A percentile compares a stretch with the other conserved stretches of the same genome.
These are phyloP conservation scores for Parietaria judaica DNA, from an alignment of 306 rosid species.

Conservation along the genomic window DNA sequence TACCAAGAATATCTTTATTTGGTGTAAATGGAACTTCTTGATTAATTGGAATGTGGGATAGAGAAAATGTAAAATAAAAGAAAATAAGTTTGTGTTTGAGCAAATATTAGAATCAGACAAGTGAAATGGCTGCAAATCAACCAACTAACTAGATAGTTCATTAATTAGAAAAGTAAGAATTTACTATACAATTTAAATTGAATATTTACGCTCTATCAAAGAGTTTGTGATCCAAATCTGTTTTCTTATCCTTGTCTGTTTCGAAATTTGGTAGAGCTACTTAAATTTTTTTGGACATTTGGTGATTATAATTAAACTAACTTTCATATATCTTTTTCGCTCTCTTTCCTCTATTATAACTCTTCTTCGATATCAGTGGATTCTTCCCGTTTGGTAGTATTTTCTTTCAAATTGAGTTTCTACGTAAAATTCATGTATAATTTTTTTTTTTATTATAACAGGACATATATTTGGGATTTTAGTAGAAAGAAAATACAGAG, in stretches of 20 bases:
- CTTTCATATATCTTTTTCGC: not conserved
- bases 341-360: not conserved
- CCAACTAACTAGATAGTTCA: no score
- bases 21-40: not conserved
- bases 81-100: not conserved
- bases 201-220: no score
- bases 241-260: not conserved
- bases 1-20: not conserved
- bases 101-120: not conserved
- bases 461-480: not conserved
- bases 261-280: not conserved
- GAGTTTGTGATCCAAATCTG: no score
- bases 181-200: no score
- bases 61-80: not conserved
- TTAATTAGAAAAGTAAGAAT: no score
- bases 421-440: no score
- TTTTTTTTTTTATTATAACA: not conserved
- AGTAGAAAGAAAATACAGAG: not conserved
- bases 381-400: constrained; percentile 31
- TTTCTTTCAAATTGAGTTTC: no score
- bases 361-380: not conserved
- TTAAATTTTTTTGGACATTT: no score
- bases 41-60: not conserved
- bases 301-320: no score
- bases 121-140: not conserved